Evolutionary conservation across 306 rosid species (phyloP).

Genomic region (Rosa persica): DNA sequence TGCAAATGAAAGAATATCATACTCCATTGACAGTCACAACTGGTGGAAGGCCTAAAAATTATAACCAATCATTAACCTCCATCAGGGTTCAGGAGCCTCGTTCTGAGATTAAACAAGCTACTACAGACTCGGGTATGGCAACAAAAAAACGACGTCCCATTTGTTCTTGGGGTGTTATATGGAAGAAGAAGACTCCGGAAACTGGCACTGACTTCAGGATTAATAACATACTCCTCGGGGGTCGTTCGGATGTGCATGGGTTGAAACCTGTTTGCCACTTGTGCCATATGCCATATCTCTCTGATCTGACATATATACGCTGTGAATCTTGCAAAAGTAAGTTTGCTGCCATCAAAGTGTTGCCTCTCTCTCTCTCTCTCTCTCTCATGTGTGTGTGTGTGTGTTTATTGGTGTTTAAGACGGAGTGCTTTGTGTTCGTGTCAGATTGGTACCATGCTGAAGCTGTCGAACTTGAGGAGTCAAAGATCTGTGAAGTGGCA

Average conservation of each 20-base stretch:
- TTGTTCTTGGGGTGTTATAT: conserved; percentile 83
- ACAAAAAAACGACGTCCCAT: conserved; percentile 44
- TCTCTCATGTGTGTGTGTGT: not conserved
- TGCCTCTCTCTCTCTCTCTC: not conserved
- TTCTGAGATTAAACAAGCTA: conserved; percentile 40
- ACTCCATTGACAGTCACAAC: conserved; percentile 39
- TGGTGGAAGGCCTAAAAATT: conserved; percentile 40
- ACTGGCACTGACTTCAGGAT: conserved; percentile 52
- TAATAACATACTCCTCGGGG: conserved; percentile 70
- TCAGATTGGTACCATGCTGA: conserved; percentile 98
- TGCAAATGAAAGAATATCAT: conserved; percentile 52
- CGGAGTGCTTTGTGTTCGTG: conserved; percentile 21
- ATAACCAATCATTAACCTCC: conserved; percentile 37
- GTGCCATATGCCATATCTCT: conserved; percentile 67
- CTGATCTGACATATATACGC: conserved; percentile 77
- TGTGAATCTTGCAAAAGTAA: conserved; percentile 79
- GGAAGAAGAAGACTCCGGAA: conserved; percentile 72
- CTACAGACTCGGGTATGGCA: conserved; percentile 43
- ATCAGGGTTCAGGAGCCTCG: conserved; percentile 37
- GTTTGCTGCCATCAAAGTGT: conserved; percentile 33
- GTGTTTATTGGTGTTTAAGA: not conserved
- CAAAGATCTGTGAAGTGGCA: conserved; percentile 54
- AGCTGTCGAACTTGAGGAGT: conserved; percentile 84
- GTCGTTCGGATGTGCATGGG: conserved; percentile 40
- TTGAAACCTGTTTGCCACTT: conserved; percentile 61